phyloP scores from a whole-genome alignment of 1,139 yeast genomes.

The Candida sp. region DNA sequence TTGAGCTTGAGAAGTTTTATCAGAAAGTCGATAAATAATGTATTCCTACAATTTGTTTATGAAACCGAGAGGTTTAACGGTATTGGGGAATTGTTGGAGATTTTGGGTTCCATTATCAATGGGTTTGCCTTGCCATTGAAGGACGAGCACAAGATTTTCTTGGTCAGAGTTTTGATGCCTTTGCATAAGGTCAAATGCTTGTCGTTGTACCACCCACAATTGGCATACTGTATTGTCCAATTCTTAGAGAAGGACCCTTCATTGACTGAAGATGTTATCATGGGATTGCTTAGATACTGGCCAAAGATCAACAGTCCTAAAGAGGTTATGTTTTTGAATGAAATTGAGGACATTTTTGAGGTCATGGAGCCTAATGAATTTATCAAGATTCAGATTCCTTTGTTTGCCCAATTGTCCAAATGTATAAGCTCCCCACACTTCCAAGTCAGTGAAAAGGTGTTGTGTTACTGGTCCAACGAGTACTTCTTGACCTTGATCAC shows the following conservation, averaged over 20 bases:
- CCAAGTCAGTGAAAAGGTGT: conserved; percentile 96
- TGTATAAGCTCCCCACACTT: conserved; percentile 96
- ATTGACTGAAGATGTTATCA: conserved; percentile 91
- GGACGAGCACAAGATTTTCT: conserved; percentile 94
- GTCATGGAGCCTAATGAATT: conserved; percentile 96
- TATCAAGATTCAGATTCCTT: conserved; percentile 88
- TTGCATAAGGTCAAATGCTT: conserved; percentile 91
- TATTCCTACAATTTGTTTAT: conserved; percentile 89
- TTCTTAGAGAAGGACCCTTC: conserved; percentile 93
- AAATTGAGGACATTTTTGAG: conserved; percentile 95
- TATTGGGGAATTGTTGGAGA: conserved; percentile 92
- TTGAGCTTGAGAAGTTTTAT: conserved; percentile 89
- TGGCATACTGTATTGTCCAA: conserved; percentile 97
- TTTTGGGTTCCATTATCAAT: conserved; percentile 93
- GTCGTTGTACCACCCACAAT: conserved; percentile 92
- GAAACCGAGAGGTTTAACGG: conserved; percentile 98
- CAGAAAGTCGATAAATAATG: conserved; percentile 89
- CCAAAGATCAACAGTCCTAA: conserved; percentile 96
- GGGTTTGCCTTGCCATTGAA: conserved; percentile 98
- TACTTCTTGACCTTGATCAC: conserved; percentile 89
- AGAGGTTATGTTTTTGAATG: conserved; percentile 95
- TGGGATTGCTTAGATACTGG: conserved; percentile 95
- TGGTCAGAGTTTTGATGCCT: conserved; percentile 89
- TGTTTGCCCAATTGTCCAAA: conserved; percentile 92
- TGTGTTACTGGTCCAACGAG: conserved; percentile 95